A percentile compares a stretch with the other conserved stretches of the same genome.
Conservation (phyloP, 345 rosid species). For the Mallotus nudiflorus region DNA sequence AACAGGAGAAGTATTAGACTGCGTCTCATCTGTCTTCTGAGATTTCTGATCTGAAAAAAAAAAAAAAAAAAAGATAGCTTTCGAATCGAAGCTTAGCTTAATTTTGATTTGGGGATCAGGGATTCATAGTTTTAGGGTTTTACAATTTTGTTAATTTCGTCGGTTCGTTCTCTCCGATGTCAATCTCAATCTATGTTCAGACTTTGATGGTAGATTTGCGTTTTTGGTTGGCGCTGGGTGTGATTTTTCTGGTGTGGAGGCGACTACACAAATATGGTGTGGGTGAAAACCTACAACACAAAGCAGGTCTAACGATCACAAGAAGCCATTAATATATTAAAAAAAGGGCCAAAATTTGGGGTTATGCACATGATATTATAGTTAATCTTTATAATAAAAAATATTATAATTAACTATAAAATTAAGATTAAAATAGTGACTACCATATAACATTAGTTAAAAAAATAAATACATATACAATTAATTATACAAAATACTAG, state of each 20-base stretch:
- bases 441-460: too few species aligned
- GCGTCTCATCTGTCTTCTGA: constrained; percentile 42
- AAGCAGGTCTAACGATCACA: too few species aligned
- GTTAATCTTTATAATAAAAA: too few species aligned
- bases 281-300: too few species aligned
- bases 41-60: neutral
- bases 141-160: neutral
- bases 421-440: too few species aligned
- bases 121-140: neutral
- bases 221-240: neutral
- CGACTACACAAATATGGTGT: constrained; percentile 2
- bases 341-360: too few species aligned
- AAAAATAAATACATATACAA: too few species aligned
- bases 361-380: too few species aligned
- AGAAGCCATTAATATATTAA: too few species aligned
- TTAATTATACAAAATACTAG: too few species aligned
- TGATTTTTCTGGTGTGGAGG: neutral
- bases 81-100: neutral
- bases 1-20: constrained; percentile 37
- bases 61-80: too few species aligned
- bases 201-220: neutral
- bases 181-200: neutral
- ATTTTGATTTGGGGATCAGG: neutral
- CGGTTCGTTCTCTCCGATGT: neutral
- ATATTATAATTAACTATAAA: too few species aligned